Evolutionary conservation across 208 protist genomes (phyloP).

Genomic region (Leishmania lainsoni): DNA sequence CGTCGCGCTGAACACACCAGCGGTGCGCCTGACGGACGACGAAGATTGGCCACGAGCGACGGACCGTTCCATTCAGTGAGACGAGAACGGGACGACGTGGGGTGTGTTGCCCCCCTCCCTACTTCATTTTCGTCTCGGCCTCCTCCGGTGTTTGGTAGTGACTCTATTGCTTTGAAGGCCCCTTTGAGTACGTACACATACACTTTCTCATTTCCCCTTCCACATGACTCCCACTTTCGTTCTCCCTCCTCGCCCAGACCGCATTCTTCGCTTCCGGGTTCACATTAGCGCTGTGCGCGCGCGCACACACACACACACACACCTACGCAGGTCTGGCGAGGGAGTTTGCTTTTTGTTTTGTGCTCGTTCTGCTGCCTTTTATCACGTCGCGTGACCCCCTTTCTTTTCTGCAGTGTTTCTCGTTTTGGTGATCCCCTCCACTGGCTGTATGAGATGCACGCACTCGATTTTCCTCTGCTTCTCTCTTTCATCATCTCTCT

Average conservation of each 20-base stretch:
- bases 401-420: neutral
- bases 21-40: conserved; percentile 26
- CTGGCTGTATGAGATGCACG: neutral
- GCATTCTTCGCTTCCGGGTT: neutral
- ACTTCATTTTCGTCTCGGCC: neutral
- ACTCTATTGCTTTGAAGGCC: neutral
- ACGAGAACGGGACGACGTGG: too few relatives aligned
- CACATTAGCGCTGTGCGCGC: neutral
- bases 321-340: neutral
- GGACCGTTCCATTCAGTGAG: conserved; percentile 24
- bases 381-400: neutral
- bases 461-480: neutral
- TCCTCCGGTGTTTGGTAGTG: neutral
- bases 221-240: neutral
- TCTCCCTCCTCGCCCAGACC: neutral
- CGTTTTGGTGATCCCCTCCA: neutral
- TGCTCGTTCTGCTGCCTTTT: neutral
- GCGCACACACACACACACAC: neutral
- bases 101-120: neutral
- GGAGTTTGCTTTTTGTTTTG: neutral
- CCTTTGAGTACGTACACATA: neutral
- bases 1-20: conserved; percentile 28
- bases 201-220: neutral
- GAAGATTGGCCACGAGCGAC: conserved; percentile 20
- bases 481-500: neutral